A percentile compares a stretch with the other conserved stretches of the same genome.
phyloP scores from a whole-genome alignment of 2,329 filamentous ascomycete genomes.

The Nemania sp. region DNA sequence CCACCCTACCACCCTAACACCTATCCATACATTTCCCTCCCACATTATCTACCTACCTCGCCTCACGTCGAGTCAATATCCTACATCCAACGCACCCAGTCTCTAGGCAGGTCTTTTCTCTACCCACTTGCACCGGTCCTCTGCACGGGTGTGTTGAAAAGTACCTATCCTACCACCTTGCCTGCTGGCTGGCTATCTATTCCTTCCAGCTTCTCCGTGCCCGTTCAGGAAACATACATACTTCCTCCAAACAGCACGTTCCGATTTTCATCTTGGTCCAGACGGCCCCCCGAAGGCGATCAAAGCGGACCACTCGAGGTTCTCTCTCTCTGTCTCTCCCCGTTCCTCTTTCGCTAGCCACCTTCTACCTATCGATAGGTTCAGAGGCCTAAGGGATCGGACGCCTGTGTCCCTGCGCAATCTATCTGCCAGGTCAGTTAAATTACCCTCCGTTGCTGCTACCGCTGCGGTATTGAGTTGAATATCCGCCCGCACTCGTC shows the following conservation, averaged over 20 bases:
- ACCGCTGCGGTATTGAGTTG: neutral
- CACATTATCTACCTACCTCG: slow-evolving; percentile 14
- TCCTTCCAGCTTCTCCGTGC: slow-evolving; percentile 16
- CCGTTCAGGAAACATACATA: slow-evolving; percentile 25
- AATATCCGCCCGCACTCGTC: slow-evolving; percentile 2
- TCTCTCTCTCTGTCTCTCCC: neutral
- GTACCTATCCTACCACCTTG: neutral
- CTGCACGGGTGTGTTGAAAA: neutral
- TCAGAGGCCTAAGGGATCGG: slow-evolving; percentile 1
- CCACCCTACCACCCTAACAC: slow-evolving; percentile 15
- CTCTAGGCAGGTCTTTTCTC: neutral
- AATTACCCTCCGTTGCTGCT: neutral
- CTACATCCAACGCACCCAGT: neutral
- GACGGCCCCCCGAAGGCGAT: slow-evolving; percentile 4
- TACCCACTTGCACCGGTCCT: slow-evolving; percentile 3
- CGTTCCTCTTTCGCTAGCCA: neutral
- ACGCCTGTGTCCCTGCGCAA: neutral
- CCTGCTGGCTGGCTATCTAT: neutral
- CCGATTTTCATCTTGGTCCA: slow-evolving; percentile 21
- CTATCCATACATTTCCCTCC: slow-evolving; percentile 2
- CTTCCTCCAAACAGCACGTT: slow-evolving; percentile 15
- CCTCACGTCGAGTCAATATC: slow-evolving; percentile 13
- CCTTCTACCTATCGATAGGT: neutral
- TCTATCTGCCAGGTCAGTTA: slow-evolving; percentile 20
- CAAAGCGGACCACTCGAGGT: neutral